Base-by-base conservation (phyloP, 345 rosid genomes). In the Hibiscus syriacus region DNA sequence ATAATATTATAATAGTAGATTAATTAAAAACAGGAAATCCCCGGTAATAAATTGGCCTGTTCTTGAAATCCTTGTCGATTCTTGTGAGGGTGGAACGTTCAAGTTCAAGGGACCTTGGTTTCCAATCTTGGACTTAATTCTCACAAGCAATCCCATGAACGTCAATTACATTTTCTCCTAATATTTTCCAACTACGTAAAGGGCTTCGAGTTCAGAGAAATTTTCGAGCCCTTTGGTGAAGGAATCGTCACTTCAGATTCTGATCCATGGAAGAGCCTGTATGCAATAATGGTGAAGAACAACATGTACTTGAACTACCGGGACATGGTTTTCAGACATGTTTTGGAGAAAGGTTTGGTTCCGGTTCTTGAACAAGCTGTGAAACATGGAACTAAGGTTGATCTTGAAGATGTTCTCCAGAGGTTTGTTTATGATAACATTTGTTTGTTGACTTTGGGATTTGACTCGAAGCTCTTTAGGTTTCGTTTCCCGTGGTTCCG, bases 321-420 rank as follows among this genome's bases (percentile, higher is more conserved):
- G 0, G 22, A 32, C 6, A 56, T 46, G 1, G 46, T 20, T 1
- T 17, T 38, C 13, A 8, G 38, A 11, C 8, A 36, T 3, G 74
- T 76, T 13, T 46, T 71, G 1, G 43, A 20, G 11, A 43, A 19
- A 48, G 66, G 76, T 9, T 26, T 73, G 0, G 20, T 59, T 1
- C 56, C 72, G 0, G 43, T 72, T 16, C 48, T 78, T 2, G 66
- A 74, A 0, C 70, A 56, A 25, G 26, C 43, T 9, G 38, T 55
- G 0, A 29, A 5, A 11, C 12, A 4, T 1, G 75, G 38, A 17
- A 3, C 2, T 6, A 67, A 16, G 6, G 62, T 78, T 12, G 75
- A 78, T 36, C 14, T 78, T 29, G 76, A 79, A 68, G 81, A 77
- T 32, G 19, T 82, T 11, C 63, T 80, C 6, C 60, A 77, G 1